Evolutionary conservation across 805 yeast species (phyloP).

Genomic region (Candida khao-thaluensis): DNA sequence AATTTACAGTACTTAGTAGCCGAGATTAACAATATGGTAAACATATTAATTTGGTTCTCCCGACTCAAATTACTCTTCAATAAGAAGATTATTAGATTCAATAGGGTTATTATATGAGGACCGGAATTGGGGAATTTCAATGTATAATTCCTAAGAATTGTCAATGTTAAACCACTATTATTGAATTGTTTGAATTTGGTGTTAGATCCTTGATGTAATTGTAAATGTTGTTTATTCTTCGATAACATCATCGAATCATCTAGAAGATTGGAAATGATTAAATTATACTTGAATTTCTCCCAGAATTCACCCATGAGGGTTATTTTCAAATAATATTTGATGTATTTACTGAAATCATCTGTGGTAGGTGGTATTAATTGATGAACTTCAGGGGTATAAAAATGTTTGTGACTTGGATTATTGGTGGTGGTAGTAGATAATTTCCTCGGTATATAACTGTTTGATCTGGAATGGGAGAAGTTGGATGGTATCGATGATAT

Average conservation of each 20-base stretch:
- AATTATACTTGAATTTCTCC: slow-evolving; percentile 42
- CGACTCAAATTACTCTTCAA: slow-evolving; percentile 18
- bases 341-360: slow-evolving; percentile 23
- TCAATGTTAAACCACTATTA: slow-evolving; percentile 24
- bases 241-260: slow-evolving; percentile 44
- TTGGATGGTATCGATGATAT: slow-evolving; percentile 2
- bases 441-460: not conserved
- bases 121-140: slow-evolving; percentile 12
- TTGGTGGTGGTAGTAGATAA: not conserved
- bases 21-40: slow-evolving; percentile 29
- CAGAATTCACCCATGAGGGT: slow-evolving; percentile 22
- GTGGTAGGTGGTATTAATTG: slow-evolving; percentile 18
- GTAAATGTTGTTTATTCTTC: slow-evolving; percentile 37
- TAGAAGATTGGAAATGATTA: slow-evolving; percentile 36
- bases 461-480: not conserved
- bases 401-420: slow-evolving; percentile 2
- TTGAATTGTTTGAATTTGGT: slow-evolving; percentile 12
- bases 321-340: slow-evolving; percentile 26
- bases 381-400: slow-evolving; percentile 11
- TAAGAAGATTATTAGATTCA: slow-evolving; percentile 27
- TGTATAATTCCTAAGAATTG: slow-evolving; percentile 9
- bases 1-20: slow-evolving; percentile 29
- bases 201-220: slow-evolving; percentile 13
- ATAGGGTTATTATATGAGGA: slow-evolving; percentile 18
- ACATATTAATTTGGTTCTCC: slow-evolving; percentile 22